Base-by-base conservation (phyloP, 768 basidiomycete genomes). In the Collybia nuda region DNA sequence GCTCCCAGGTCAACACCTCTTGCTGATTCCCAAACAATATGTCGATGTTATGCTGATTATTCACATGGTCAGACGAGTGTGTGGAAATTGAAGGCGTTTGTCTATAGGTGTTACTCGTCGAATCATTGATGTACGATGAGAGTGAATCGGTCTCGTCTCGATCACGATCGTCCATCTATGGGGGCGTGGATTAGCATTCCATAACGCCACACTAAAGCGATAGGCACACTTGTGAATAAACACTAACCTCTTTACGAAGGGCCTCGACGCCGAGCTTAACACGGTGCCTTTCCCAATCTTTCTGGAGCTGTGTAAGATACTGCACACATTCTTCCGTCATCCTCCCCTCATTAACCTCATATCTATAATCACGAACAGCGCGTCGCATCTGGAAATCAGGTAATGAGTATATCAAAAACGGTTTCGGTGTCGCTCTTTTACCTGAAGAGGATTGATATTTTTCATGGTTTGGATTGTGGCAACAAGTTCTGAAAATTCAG, bases 251-350 rank as follows among this genome's bases (percentile, higher is more conserved):
- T 69, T 86, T 89, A 52, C 88, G 85, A 28, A 93, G 71, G 7
- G 86, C 85, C 60, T 92, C 87, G 7, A 96, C 92, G 3, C 92
- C 90, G 26, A 90, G 73, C 62, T 92, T 90, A 26, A 95, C 84
- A 39, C 93, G 78, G 64, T 92, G 88, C 50, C 91, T 76, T 67
- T 99, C 96, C 96, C 96, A 99, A 64, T 98, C 95, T 62, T 92
- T 95, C 69, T 98, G 95, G 7, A 99, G 74, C 60, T 98, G 96
- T 2, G 84, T 88, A 22, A 98, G 80, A 60, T 98, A 98, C 70
- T 97, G 92, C 35, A 82, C 76, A 62, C 96, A 98, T 66, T 99
- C 97, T 19, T 98, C 94, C 2, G 86, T 89, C 92, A 99, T 97
- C 53, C 78, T 79, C 1, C 84, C 79, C 67, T 99, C 97, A 62